phyloP scores from a whole-genome alignment of 2,329 filamentous ascomycete genomes.

The Sclerotinia minor region DNA sequence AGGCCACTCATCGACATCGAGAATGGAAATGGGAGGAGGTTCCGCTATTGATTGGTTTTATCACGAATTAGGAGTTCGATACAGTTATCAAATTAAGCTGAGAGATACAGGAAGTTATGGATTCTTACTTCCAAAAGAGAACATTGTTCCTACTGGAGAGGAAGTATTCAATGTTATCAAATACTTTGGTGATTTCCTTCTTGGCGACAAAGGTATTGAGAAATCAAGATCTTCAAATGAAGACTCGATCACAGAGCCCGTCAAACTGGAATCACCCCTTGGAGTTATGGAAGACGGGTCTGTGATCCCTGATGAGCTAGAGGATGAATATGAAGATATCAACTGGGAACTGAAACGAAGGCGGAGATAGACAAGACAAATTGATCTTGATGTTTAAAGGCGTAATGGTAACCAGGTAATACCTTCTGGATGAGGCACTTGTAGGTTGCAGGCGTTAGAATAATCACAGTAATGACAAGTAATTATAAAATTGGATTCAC shows the following conservation, averaged over 20 bases:
- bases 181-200: slow-evolving; percentile 78
- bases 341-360: slow-evolving; percentile 37
- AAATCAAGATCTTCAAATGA: slow-evolving; percentile 34
- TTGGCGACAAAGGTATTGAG: slow-evolving; percentile 69
- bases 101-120: slow-evolving; percentile 93
- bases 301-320: slow-evolving; percentile 14
- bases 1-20: slow-evolving; percentile 39
- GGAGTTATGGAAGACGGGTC: slow-evolving; percentile 11
- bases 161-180: slow-evolving; percentile 82
- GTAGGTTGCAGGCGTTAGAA: background rate
- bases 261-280: slow-evolving; percentile 2
- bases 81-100: slow-evolving; percentile 91
- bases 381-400: background rate
- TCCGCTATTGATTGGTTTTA: slow-evolving; percentile 96
- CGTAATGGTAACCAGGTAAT: slow-evolving; percentile 11
- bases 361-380: slow-evolving; percentile 17
- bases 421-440: slow-evolving; percentile 12
- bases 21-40: slow-evolving; percentile 75
- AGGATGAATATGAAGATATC: slow-evolving; percentile 29
- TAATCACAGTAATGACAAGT: background rate
- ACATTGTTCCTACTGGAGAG: slow-evolving; percentile 86
- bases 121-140: slow-evolving; percentile 81
- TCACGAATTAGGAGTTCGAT: slow-evolving; percentile 77
- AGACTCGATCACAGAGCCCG: slow-evolving; percentile 8
- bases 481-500: background rate